A percentile compares a stretch with the other conserved stretches of the same genome.
phyloP scores from a whole-genome alignment of 2,329 filamentous ascomycete genomes.

The Parastagonospora avenae region DNA sequence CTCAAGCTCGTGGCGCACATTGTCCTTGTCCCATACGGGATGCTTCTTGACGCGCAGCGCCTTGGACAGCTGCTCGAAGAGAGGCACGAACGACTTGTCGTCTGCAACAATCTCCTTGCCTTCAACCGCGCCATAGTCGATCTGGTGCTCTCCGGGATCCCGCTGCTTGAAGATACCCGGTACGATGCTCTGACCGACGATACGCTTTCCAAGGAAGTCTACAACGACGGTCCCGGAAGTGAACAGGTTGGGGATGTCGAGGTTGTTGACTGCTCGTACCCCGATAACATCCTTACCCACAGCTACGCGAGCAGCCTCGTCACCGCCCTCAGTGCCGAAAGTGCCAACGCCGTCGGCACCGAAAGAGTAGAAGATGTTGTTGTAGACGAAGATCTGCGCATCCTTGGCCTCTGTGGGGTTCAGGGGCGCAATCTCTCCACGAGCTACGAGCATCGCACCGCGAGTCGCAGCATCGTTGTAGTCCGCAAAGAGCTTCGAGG shows the following conservation, averaged over 20 bases:
- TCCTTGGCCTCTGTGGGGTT: slow-evolving; percentile 93
- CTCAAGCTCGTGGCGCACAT: slow-evolving; percentile 86
- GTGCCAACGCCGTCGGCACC: slow-evolving; percentile 97
- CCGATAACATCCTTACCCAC: slow-evolving; percentile 96
- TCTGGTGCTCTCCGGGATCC: slow-evolving; percentile 96
- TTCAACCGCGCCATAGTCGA: slow-evolving; percentile 97
- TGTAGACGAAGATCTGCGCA: slow-evolving; percentile 98
- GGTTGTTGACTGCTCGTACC: slow-evolving; percentile 93
- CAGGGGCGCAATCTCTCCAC: slow-evolving; percentile 88
- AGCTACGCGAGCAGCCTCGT: slow-evolving; percentile 93
- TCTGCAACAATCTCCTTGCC: slow-evolving; percentile 94
- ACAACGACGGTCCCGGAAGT: slow-evolving; percentile 96
- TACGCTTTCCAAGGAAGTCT: slow-evolving; percentile 94
- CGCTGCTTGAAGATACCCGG: slow-evolving; percentile 99
- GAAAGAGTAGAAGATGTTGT: slow-evolving; percentile 99
- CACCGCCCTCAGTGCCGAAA: slow-evolving; percentile 93
- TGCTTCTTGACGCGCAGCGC: slow-evolving; percentile 92
- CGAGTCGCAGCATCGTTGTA: slow-evolving; percentile 95
- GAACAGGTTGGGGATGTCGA: slow-evolving; percentile 93
- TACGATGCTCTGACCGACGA: slow-evolving; percentile 97
- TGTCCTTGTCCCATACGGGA: slow-evolving; percentile 96
- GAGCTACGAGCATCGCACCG: slow-evolving; percentile 88
- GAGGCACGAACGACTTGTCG: slow-evolving; percentile 80
- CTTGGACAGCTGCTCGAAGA: slow-evolving; percentile 91
- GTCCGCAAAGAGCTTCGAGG: slow-evolving; percentile 95